Conservation (phyloP, 78 protist genomes). For the Cavenderia fasciculata region DNA sequence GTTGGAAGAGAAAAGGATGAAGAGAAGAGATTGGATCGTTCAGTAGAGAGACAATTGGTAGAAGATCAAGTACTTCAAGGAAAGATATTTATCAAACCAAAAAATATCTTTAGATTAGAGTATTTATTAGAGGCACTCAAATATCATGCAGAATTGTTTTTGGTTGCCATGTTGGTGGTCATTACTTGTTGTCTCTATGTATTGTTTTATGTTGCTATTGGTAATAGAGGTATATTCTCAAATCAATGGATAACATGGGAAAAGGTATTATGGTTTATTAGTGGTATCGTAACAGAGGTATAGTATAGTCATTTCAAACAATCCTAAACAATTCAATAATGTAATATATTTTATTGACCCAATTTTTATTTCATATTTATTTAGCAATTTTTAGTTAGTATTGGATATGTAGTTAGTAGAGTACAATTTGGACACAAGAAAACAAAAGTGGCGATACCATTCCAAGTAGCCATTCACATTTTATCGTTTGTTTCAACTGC, state of each 20-base stretch:
- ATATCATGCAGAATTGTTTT: neutral
- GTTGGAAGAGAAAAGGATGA: neutral
- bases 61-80: neutral
- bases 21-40: neutral
- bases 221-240: neutral
- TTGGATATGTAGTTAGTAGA: neutral
- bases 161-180: neutral
- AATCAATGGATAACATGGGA: conserved; percentile 12
- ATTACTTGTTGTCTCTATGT: conserved; percentile 8
- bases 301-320: no score
- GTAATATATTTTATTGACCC: no score
- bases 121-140: neutral
- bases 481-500: neutral
- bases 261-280: neutral
- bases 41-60: neutral
- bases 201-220: conserved; percentile 15
- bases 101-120: neutral
- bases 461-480: neutral
- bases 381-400: conserved; percentile 9
- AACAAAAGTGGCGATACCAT: conserved; percentile 4
- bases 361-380: no score
- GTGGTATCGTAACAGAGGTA: conserved; percentile 15
- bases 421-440: conserved; percentile 33
- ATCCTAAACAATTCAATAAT: no score
- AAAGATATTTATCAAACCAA: conserved; percentile 8